Evolutionary conservation across 139 green algal genomes (phyloP).

Genomic region (Penium margaritaceum): DNA sequence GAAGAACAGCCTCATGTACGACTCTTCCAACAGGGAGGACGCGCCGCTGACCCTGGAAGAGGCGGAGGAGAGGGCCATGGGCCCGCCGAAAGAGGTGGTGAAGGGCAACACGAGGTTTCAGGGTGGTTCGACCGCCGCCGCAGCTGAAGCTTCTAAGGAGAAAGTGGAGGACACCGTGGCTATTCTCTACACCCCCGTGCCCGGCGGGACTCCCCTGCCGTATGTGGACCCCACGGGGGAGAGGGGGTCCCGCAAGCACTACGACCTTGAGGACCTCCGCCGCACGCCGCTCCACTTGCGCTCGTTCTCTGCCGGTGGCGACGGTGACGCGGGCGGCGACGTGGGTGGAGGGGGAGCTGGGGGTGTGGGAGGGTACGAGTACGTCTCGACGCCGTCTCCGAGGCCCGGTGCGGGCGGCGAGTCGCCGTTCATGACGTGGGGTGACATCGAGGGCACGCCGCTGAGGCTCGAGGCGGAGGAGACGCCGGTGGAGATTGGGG

Average conservation of each 20-base stretch:
- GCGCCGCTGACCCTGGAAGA: constrained; percentile 33
- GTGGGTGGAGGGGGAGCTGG: constrained; percentile 11
- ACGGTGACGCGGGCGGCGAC: not conserved
- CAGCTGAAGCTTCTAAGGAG: constrained; percentile 3
- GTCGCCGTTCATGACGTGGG: constrained; percentile 53
- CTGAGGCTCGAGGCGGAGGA: constrained; percentile 46
- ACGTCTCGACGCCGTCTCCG: constrained; percentile 44
- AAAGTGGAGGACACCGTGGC: constrained; percentile 13
- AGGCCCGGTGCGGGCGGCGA: constrained; percentile 41
- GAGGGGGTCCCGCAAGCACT: constrained; percentile 1
- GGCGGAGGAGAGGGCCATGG: constrained; percentile 3
- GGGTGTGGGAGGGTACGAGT: not conserved
- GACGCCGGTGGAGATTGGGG: constrained; percentile 33
- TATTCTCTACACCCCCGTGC: constrained; percentile 34
- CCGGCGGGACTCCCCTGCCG: constrained; percentile 23
- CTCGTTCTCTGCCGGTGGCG: not conserved
- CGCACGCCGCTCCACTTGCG: constrained; percentile 13
- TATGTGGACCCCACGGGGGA: constrained; percentile 19
- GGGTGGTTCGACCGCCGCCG: constrained; percentile 13
- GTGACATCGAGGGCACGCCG: constrained; percentile 48
- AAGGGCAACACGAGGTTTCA: constrained; percentile 45
- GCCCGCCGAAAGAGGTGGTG: constrained; percentile 37
- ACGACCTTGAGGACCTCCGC: constrained; percentile 42
- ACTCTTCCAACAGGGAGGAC: constrained; percentile 15
- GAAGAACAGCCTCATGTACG: constrained; percentile 42